Evolutionary conservation across 75 land plant genomes (phyloP), one percentile per base, ranked within the genome.

Genomic region (Pinus taeda): DNA sequence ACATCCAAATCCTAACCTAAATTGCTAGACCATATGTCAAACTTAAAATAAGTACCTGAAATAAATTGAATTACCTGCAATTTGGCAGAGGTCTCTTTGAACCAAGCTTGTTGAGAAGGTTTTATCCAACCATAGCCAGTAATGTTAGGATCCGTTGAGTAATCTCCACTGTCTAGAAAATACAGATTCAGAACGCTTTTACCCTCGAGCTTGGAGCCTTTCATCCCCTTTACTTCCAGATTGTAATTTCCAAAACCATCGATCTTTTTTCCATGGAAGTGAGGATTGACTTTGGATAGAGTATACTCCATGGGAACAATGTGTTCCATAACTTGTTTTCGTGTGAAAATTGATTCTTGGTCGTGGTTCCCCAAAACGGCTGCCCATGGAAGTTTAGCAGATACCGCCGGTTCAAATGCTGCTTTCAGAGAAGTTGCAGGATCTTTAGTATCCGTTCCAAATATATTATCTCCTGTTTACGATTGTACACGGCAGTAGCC

Each of bases 361-460:
- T 86, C 88, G 77, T 86, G 88, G 79, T 86, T 86, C 20, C 88
- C 88, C 5, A 86, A 66, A n/a, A 86, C 86, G 17, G 88, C 88
- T 18, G 87, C 88, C 88, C 88, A 86, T 17, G 88, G 88, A 21
- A 84, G 74, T 49, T 74, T 74, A 2, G 88, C 79, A 18, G 59
- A 75, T 36, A 86, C 45, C 18, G 86, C 88, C 17, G 88, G 86
- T 29, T 79, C 86, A 83, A 86, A 86, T 4, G 88, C 86, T 59
- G 77, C 81, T 4, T 80, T 49, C 2, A 85, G 57, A 70, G 88
- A 86, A 33, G 73, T 67, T 4, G 60, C 66, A 4, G 78, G 60
- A 80, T 86, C 80, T 53, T 59, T 45, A 36, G 78, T 60, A 62
- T 83, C 88, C n/a, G 6, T 1, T 39, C 80, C 81, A 64, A 24